Conservation (phyloP, 2,329 filamentous ascomycete genomes). For the Diaporthe nobilis region DNA sequence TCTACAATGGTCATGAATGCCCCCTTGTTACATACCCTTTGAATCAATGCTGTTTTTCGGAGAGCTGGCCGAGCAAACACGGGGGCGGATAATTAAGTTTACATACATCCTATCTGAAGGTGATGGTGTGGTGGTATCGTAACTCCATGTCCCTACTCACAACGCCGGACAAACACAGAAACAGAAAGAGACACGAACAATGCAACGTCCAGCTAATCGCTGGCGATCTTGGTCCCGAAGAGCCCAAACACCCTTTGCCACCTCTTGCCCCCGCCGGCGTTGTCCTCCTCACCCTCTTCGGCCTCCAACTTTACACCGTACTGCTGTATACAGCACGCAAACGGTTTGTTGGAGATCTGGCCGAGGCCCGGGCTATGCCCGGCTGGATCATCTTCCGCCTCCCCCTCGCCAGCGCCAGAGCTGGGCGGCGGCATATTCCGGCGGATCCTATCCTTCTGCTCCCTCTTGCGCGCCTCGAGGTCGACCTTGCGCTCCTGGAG, state of each 20-base stretch:
- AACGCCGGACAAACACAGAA: neutral
- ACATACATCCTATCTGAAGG: neutral
- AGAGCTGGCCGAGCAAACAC: neutral
- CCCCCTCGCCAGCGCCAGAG: slow-evolving; percentile 47
- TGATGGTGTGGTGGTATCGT: neutral
- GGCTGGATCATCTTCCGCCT: slow-evolving; percentile 38
- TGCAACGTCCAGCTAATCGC: neutral
- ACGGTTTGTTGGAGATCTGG: slow-evolving; percentile 68
- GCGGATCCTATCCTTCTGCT: slow-evolving; percentile 6
- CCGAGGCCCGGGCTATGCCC: slow-evolving; percentile 27
- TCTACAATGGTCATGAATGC: slow-evolving; percentile 32
- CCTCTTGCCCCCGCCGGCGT: slow-evolving; percentile 60
- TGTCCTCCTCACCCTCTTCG: slow-evolving; percentile 57
- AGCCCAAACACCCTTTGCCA: slow-evolving; percentile 77
- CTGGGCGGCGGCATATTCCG: slow-evolving; percentile 53
- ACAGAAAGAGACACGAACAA: neutral
- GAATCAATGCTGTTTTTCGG: slow-evolving; percentile 12
- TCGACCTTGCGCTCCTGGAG: slow-evolving; percentile 77
- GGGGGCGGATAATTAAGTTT: neutral
- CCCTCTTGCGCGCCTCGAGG: slow-evolving; percentile 48
- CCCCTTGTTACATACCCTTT: slow-evolving; percentile 24
- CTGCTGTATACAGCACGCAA: slow-evolving; percentile 79
- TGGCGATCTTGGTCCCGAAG: slow-evolving; percentile 73
- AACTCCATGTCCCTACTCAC: neutral
- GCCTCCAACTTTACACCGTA: slow-evolving; percentile 71